A percentile compares a stretch with the other conserved stretches of the same genome.
phyloP scores from a whole-genome alignment of 2,329 filamentous ascomycete species.

The Didymella pomorum region DNA sequence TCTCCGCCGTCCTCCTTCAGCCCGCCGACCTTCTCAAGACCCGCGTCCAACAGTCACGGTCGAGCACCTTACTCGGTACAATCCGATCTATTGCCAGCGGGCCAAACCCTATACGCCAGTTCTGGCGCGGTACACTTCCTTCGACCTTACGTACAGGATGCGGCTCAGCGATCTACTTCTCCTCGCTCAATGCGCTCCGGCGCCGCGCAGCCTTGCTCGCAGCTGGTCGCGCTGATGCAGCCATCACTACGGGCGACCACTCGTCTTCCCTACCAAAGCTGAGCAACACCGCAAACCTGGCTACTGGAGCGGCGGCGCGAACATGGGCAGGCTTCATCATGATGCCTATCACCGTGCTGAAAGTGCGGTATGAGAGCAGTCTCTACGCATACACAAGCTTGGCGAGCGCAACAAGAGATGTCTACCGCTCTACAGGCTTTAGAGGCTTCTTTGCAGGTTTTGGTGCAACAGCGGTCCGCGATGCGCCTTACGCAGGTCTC shows the following conservation, averaged over 20 bases:
- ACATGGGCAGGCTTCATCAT: slow-evolving; percentile 88
- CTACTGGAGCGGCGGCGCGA: slow-evolving; percentile 83
- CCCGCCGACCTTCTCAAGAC: slow-evolving; percentile 97
- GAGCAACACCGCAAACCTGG: slow-evolving; percentile 82
- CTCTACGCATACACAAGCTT: slow-evolving; percentile 85
- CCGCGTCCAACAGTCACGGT: slow-evolving; percentile 85
- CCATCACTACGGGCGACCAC: slow-evolving; percentile 28
- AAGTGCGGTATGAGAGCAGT: slow-evolving; percentile 92
- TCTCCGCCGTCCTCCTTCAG: slow-evolving; percentile 89
- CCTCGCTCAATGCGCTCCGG: slow-evolving; percentile 83
- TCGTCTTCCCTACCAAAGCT: slow-evolving; percentile 83
- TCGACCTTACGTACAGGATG: slow-evolving; percentile 93
- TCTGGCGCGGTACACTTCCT: slow-evolving; percentile 93
- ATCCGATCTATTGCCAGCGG: slow-evolving; percentile 74
- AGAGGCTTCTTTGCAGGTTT: slow-evolving; percentile 93
- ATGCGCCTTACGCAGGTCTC: slow-evolving; percentile 95
- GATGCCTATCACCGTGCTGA: slow-evolving; percentile 96
- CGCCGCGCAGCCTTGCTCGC: slow-evolving; percentile 62
- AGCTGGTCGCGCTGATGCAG: slow-evolving; percentile 25
- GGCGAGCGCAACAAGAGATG: slow-evolving; percentile 74
- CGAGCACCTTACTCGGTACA: slow-evolving; percentile 71
- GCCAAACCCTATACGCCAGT: slow-evolving; percentile 71
- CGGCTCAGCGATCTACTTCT: slow-evolving; percentile 94
- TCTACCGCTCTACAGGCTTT: slow-evolving; percentile 74
- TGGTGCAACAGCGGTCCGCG: slow-evolving; percentile 88